These are phyloP conservation scores for Phytophthora pini DNA, from an alignment of 352 stramenopile species.

Conservation along the genomic window DNA sequence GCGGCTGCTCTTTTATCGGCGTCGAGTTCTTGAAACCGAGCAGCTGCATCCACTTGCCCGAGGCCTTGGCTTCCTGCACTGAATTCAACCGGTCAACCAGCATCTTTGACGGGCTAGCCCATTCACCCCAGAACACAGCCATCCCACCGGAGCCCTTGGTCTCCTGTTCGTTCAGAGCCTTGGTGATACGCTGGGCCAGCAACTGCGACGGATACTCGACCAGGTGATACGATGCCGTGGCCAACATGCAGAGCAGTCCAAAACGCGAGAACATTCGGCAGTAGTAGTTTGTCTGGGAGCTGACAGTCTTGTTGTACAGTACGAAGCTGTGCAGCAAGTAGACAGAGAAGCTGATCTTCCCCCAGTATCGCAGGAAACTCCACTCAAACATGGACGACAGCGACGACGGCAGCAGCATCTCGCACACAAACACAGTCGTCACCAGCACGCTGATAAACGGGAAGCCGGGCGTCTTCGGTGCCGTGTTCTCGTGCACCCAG, in stretches of 20 bases:
- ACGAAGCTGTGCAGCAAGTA: slow-evolving; percentile 59
- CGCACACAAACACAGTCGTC: slow-evolving; percentile 39
- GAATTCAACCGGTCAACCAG: slow-evolving; percentile 23
- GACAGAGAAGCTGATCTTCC: slow-evolving; percentile 59
- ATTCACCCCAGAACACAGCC: slow-evolving; percentile 34
- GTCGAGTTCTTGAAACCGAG: slow-evolving; percentile 18
- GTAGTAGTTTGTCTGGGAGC: slow-evolving; percentile 38
- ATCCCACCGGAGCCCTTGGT: slow-evolving; percentile 25
- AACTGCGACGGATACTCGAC: slow-evolving; percentile 66
- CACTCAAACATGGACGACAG: slow-evolving; percentile 49
- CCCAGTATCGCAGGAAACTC: slow-evolving; percentile 46
- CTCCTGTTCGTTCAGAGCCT: slow-evolving; percentile 35
- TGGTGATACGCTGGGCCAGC: slow-evolving; percentile 47
- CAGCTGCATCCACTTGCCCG: slow-evolving; percentile 24
- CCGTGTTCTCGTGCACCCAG: slow-evolving; percentile 44
- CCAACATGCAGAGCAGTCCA: slow-evolving; percentile 35
- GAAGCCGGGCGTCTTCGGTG: slow-evolving; percentile 26
- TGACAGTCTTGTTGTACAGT: slow-evolving; percentile 33
- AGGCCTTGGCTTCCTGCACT: slow-evolving; percentile 27
- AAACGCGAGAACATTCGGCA: slow-evolving; percentile 44
- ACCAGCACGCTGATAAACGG: slow-evolving; percentile 45
- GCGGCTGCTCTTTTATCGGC: slow-evolving; percentile 18
- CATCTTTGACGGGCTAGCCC: slow-evolving; percentile 28
- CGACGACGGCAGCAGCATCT: slow-evolving; percentile 45
- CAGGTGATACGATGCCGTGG: slow-evolving; percentile 42